These are phyloP conservation scores for Eragrostis tef DNA, from an alignment of 202 grass and related monocot species.

Conservation along the genomic window DNA sequence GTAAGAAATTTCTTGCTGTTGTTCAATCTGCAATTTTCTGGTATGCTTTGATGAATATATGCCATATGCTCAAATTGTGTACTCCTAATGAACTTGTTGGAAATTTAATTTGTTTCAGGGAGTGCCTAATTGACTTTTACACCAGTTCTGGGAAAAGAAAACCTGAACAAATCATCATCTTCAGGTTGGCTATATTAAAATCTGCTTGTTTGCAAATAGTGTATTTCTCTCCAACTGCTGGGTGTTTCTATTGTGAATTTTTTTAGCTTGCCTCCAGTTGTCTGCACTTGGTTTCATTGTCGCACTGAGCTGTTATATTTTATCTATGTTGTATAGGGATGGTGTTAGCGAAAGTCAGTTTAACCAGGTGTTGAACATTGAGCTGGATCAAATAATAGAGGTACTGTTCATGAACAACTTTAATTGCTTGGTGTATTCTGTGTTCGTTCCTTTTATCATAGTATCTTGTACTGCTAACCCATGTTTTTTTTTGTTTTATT, in stretches of 20 bases:
- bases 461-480: background rate
- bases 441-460: background rate
- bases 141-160: constrained; percentile 84
- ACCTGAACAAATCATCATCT: constrained; percentile 82
- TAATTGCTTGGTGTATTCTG: background rate
- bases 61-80: background rate
- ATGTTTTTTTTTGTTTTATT: constrained; percentile 8
- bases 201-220: background rate
- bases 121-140: constrained; percentile 81
- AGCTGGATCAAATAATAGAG: constrained; percentile 91
- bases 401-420: constrained; percentile 27
- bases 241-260: background rate
- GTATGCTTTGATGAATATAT: background rate
- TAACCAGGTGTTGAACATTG: constrained; percentile 80
- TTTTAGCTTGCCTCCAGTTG: background rate
- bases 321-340: constrained; percentile 54
- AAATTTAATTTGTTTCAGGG: constrained; percentile 47
- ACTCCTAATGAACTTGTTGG: background rate
- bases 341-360: constrained; percentile 90
- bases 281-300: background rate
- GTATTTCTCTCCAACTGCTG: background rate
- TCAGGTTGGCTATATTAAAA: constrained; percentile 50
- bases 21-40: background rate
- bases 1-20: constrained; percentile 30
- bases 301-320: background rate